Percentiles rank a stretch among this genome's conserved stretches.
Conservation (phyloP, 208 protist species). For the Plasmodiophora brassicae region DNA sequence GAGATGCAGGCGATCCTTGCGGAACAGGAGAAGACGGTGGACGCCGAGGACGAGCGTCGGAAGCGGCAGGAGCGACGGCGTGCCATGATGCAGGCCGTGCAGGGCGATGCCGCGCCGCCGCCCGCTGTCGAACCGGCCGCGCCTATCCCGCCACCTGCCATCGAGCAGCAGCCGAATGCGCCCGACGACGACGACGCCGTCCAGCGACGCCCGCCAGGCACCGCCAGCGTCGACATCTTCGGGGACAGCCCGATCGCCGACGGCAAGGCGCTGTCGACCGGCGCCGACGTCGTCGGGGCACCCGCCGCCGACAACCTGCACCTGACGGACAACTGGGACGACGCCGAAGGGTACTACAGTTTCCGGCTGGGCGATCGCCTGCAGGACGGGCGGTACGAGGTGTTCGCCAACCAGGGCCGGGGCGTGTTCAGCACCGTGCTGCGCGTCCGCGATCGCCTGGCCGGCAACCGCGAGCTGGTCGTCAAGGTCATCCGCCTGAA, state of each 20-base stretch:
- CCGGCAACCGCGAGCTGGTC: conserved; percentile 57
- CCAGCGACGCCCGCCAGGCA: not conserved
- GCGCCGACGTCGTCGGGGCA: not conserved
- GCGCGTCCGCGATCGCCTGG: conserved; percentile 51
- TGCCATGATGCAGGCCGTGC: not conserved
- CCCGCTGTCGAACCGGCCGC: not conserved
- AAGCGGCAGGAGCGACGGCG: not conserved
- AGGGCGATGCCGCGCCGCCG: not conserved
- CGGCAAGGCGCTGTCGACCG: not conserved
- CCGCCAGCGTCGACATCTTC: not conserved
- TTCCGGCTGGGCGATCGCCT: conserved; percentile 62
- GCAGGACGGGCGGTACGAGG: conserved; percentile 58
- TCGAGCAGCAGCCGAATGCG: not conserved
- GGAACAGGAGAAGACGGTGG: not conserved
- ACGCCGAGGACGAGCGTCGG: not conserved
- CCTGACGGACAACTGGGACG: conserved; percentile 65
- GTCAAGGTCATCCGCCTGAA: conserved; percentile 74
- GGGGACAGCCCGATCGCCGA: not conserved
- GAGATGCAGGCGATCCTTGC: not conserved
- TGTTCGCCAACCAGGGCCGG: conserved; percentile 55
- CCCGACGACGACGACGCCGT: not conserved
- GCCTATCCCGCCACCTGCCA: not conserved
- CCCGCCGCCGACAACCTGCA: not conserved
- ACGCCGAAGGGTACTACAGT: conserved; percentile 69
- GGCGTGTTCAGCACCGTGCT: conserved; percentile 72